phyloP scores from a whole-genome alignment of 345 rosid genomes.

The Odontarrhena argentea region DNA sequence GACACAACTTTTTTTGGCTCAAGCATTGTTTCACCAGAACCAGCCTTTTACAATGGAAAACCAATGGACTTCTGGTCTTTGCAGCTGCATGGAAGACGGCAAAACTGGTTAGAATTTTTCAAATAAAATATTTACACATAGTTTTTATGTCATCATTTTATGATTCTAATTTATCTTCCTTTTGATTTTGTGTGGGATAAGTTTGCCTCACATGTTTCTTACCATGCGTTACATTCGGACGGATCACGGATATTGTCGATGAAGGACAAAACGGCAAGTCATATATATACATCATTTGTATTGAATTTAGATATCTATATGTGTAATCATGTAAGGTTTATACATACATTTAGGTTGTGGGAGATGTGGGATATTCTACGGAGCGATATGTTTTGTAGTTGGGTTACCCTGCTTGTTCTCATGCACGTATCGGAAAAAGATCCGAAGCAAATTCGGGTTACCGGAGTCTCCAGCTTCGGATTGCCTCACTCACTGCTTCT shows the following conservation, averaged over 20 bases:
- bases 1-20: too few species aligned
- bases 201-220: constrained; percentile 29
- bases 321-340: background rate
- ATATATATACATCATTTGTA: background rate
- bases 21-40: background rate
- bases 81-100: constrained; percentile 33
- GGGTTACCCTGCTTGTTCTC: constrained; percentile 62
- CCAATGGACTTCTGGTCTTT: constrained; percentile 40
- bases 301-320: background rate
- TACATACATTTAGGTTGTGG: constrained; percentile 49
- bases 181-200: constrained; percentile 9
- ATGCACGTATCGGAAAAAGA: constrained; percentile 64
- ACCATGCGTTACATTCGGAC: constrained; percentile 49
- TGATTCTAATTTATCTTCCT: background rate
- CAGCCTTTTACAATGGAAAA: constrained; percentile 19
- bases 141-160: background rate
- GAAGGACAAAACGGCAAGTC: constrained; percentile 53
- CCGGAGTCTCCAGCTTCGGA: constrained; percentile 66
- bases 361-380: constrained; percentile 55
- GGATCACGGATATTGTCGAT: constrained; percentile 65
- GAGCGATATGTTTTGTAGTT: constrained; percentile 36
- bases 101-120: constrained; percentile 9
- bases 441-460: constrained; percentile 59
- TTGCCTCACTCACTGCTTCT: constrained; percentile 61
- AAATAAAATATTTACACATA: background rate